Conservation (phyloP, 495 filamentous ascomycete species). For the Neurospora sp. region DNA sequence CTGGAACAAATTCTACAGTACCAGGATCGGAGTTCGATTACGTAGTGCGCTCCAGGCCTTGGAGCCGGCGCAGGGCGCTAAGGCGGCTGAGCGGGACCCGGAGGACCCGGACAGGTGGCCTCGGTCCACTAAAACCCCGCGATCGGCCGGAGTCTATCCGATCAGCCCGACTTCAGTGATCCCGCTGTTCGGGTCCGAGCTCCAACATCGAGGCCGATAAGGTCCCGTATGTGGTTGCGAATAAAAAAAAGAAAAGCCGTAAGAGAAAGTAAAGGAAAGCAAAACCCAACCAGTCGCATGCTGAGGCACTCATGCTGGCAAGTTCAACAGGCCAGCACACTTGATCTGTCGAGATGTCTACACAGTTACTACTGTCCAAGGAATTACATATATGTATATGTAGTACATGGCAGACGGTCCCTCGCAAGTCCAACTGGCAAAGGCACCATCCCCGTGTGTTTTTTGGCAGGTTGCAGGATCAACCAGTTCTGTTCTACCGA, state of each 20-base stretch:
- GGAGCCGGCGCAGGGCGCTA: neutral
- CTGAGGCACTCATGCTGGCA: neutral
- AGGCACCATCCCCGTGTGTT: neutral
- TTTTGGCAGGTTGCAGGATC: neutral
- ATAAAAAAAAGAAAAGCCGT: neutral
- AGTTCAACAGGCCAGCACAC: neutral
- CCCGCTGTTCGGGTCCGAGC: neutral
- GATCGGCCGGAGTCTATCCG: neutral
- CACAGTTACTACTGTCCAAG: neutral
- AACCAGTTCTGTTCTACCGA: neutral
- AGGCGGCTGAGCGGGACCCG: neutral
- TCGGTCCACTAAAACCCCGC: neutral
- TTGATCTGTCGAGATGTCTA: neutral
- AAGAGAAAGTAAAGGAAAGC: neutral
- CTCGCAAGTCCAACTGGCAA: neutral
- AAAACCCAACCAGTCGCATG: neutral
- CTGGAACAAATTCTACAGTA: too few species aligned
- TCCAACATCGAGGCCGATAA: neutral
- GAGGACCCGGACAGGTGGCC: neutral
- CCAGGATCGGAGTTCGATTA: neutral
- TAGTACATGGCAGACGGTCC: neutral
- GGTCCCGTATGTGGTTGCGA: neutral
- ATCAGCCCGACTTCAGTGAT: neutral
- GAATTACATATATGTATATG: neutral
- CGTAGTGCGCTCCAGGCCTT: neutral